Evolutionary conservation across 2,329 filamentous ascomycete species (phyloP), one percentile per base, ranked within the genome.

Genomic region (Alternaria dauci): DNA sequence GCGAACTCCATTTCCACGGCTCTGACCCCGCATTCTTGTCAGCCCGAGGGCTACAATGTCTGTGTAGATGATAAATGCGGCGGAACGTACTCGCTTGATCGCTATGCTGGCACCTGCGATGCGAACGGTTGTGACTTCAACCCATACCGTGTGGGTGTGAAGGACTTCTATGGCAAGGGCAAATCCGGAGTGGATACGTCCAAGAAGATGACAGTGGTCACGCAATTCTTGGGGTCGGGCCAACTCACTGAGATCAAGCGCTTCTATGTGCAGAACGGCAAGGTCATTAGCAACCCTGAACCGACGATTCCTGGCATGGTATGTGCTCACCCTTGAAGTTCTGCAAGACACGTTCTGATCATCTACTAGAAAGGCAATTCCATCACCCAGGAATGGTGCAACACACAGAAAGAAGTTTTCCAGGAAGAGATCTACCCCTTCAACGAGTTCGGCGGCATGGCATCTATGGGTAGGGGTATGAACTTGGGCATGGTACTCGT

Each of bases 101-200:
- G 88, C 56, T 89, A 90, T 70, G 81, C 74, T 16, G 87, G 88
- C 41, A 80, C 83, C 58, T 90, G 88, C 72, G 89, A 91, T 69
- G 85, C 86, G 55, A 87, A 89, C 67, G 88, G 88, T 41, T 91
- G 88, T 71, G 88, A 90, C 75, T 90, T 70, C 66, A 76, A 75
- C 62, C 69, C 70, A 2, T 90, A 84, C 83, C 87, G 88, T 69
- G 81, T 86, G 78, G 89, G 88, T 61, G 83, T 88, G 77, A 81
- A 80, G 58, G 79, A 77, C 73, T 91, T 88, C 80, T 90, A 86
- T 78, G 89, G 88, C 39, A 78, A 82, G 4, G 81, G 82, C 65
- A 82, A 82, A 76, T 77, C 71, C 4, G 46, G 46, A 7, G 72
- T 81, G 32, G 77, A 81, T 60, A 81, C 79, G 3, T 73, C 65